Evolutionary conservation across 306 rosid genomes (phyloP).

Genomic region (Hippophae rhamnoides): DNA sequence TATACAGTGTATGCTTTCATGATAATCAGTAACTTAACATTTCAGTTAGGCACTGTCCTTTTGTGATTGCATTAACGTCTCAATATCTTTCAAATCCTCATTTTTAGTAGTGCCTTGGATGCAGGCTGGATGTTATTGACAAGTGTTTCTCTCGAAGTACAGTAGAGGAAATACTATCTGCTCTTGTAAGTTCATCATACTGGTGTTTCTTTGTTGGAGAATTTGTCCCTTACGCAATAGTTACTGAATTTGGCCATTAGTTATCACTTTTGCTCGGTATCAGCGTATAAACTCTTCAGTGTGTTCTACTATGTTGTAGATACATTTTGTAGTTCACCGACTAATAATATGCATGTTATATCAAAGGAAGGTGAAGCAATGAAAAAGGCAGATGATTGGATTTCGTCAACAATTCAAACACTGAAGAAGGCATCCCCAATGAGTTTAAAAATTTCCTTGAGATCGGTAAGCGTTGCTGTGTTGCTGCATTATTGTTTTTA

Average conservation of each 20-base stretch:
- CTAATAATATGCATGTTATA: slow-evolving; percentile 15
- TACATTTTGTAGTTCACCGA: slow-evolving; percentile 10
- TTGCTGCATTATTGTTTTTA: too few species aligned
- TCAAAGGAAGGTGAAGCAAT: slow-evolving; percentile 54
- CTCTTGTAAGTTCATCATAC: slow-evolving; percentile 56
- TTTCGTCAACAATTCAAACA: slow-evolving; percentile 48
- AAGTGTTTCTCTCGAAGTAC: slow-evolving; percentile 72
- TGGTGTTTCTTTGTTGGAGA: not conserved
- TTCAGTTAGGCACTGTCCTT: not conserved
- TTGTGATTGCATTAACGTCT: not conserved
- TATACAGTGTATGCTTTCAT: too few species aligned
- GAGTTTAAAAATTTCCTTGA: slow-evolving; percentile 66
- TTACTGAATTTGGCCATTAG: not conserved
- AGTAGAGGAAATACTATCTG: slow-evolving; percentile 60
- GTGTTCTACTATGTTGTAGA: slow-evolving; percentile 10
- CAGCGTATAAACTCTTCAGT: slow-evolving; percentile 2
- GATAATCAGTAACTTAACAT: not conserved
- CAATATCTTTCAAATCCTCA: slow-evolving; percentile 13
- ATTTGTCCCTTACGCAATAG: not conserved
- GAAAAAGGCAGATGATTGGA: slow-evolving; percentile 45
- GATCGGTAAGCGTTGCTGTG: slow-evolving; percentile 39
- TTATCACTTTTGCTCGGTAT: not conserved
- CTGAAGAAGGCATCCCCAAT: slow-evolving; percentile 75
- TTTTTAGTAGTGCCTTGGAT: slow-evolving; percentile 8
- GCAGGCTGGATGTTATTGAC: slow-evolving; percentile 68